Base-by-base conservation (phyloP, 176 grass and related monocot genomes). In the Triticum dicoccoides region DNA sequence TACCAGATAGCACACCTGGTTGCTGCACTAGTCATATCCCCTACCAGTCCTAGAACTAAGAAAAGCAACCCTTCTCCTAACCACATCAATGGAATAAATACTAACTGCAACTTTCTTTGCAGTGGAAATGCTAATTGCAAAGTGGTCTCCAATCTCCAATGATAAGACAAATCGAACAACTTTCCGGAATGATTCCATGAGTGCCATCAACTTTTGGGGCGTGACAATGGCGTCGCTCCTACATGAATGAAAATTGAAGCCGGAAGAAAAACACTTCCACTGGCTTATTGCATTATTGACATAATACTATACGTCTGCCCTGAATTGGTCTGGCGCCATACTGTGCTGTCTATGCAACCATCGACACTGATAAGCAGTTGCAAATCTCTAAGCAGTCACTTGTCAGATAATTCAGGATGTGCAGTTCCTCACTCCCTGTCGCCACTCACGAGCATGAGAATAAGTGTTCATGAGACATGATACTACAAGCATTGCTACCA, bases 31-130 rank as follows among this genome's bases (percentile, higher is more conserved):
- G 44, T 83, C 81, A 45, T 38, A n/a, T 80, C 76, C 80, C 80
- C 45, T 49, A 87, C 87, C 35, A 37, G 35, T 37, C 38, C 87
- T 77, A 83, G 70, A 86, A 20, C 20, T 59, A 59, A 6, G 47
- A 88, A 91, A 92, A 92, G 85, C 79, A 83, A 86, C 90, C 49
- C 61, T 92, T 90, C 84, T 80, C 90, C 93, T 81, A 94, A 83
- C 84, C 35, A 67, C 15, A 61, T 62, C 25, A 32, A 82, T 32
- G 24, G 13, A 33, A 37, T 32, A 61, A 65, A 24, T 18, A 77
- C 32, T 23, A 84, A 77, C 5, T 45, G 39, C 47, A 67, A 73
- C 63, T 78, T n/a, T 9, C 18, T 76, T 76, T 76, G 42, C 44
- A 4, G 4, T 52, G 25, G 73, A 76, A 76, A 76, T 76, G 25